A percentile compares a stretch with the other conserved stretches of the same genome.
phyloP scores from a whole-genome alignment of 2,329 filamentous ascomycete species.

The Domatiomyces globalis region DNA sequence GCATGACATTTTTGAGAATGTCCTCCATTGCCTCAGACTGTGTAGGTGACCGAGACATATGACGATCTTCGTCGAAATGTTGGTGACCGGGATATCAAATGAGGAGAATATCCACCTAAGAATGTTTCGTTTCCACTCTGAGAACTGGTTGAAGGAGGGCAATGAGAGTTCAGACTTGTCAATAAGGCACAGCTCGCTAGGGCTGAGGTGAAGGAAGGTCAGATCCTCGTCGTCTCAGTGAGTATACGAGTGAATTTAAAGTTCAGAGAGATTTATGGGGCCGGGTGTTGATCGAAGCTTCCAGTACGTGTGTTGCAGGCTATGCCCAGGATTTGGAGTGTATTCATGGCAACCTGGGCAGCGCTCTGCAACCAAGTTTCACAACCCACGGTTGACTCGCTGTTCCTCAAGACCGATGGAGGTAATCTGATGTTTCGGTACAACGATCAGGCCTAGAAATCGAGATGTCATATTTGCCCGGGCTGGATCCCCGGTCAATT shows the following conservation, averaged over 20 bases:
- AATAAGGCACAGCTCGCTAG: too few relatives aligned
- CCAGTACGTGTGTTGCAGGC: neutral
- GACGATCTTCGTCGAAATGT: too few relatives aligned
- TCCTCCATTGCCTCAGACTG: neutral
- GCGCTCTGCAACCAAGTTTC: too few relatives aligned
- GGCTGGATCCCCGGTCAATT: constrained; percentile 29
- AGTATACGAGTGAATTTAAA: neutral
- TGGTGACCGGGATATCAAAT: too few relatives aligned
- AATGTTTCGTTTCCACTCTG: neutral
- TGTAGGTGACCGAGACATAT: neutral
- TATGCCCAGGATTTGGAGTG: too few relatives aligned
- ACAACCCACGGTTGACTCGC: constrained; percentile 5
- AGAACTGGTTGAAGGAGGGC: neutral
- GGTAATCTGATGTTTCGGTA: constrained; percentile 71
- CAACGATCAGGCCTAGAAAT: constrained; percentile 76
- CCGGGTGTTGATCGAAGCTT: neutral
- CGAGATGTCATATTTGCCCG: constrained; percentile 65
- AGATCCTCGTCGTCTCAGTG: too few relatives aligned
- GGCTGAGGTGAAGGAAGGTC: too few relatives aligned
- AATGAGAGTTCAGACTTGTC: too few relatives aligned
- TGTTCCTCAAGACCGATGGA: constrained; percentile 76
- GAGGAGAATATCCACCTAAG: neutral
- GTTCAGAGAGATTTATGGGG: neutral
- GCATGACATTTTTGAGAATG: neutral
- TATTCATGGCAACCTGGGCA: too few relatives aligned